Base-by-base conservation (phyloP, 2,329 filamentous ascomycete genomes). In the Aspergillus sclerotialis region DNA sequence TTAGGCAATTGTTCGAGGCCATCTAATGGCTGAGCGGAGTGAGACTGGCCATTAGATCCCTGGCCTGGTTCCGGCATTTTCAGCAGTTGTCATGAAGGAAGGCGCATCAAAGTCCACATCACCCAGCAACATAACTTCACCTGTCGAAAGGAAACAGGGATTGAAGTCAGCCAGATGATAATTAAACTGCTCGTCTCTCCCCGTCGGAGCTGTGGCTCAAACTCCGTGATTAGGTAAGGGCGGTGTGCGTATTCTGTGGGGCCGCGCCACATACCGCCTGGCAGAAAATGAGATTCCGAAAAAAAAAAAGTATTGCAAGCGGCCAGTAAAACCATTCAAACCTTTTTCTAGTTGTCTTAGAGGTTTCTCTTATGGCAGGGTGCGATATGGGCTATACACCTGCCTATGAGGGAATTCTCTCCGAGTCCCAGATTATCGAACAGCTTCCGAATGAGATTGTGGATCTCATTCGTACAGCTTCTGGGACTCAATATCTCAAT, bases 361-460 rank as follows among this genome's bases (percentile, higher is more conserved):
- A 50, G 56, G 58, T 48, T 53, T 45, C 55, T 57, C 50, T 45
- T 40, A 47, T 40, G 53, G 49, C 46, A 53, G 56, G 55, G 46
- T 39, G 40, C 41, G 57, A 38, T 16, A 66, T 66, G 63, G 48
- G 61, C 43, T 49, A 45, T 45, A 49, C 52, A 55, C 53, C 57
- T 61, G 48, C 50, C 48, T 53, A 54, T 43, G 47, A 68, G 64
- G 70, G 69, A 65, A 66, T 78, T 56, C 64, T 81, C 36, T 61
- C 64, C 49, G 72, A 80, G 43, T 53, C 57, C 33, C 48, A 56
- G 32, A 39, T 70, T 40, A 60, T 82, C 48, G 61, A 70, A 42
- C 67, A 80, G 48, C 61, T 94, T 48, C 84, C 87, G 26, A 63
- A 69, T 46, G 84, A 88, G 65, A 68, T 92, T 56, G 66, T 81